These are phyloP conservation scores for Lyophyllum decastes DNA, from an alignment of 768 basidiomycete genomes.

Conservation along the genomic window DNA sequence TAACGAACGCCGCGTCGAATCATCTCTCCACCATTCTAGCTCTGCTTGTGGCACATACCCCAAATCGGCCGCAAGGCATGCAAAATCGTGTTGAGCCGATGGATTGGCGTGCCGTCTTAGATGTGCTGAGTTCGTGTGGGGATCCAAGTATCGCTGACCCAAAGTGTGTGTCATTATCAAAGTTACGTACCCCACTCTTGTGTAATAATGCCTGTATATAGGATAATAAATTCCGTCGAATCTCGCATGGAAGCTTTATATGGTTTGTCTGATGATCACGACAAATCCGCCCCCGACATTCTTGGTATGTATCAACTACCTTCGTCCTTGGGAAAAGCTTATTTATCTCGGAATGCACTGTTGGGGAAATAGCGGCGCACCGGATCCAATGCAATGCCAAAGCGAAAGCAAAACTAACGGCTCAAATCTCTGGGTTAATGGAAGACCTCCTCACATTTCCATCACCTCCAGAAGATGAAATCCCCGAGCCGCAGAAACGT, in stretches of 20 bases:
- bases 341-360: neutral
- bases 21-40: slow-evolving; percentile 55
- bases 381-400: slow-evolving; percentile 8
- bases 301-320: slow-evolving; percentile 9
- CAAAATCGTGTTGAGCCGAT: slow-evolving; percentile 66
- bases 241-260: slow-evolving; percentile 20
- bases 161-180: slow-evolving; percentile 30
- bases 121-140: slow-evolving; percentile 46
- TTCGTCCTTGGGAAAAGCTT: neutral
- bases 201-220: slow-evolving; percentile 11
- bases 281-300: neutral
- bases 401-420: slow-evolving; percentile 13
- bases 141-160: slow-evolving; percentile 33
- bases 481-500: neutral
- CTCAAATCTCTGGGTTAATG: slow-evolving; percentile 1
- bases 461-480: neutral
- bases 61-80: slow-evolving; percentile 55
- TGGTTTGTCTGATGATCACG: neutral
- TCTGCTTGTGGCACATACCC: slow-evolving; percentile 55
- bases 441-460: slow-evolving; percentile 9
- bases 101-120: slow-evolving; percentile 65
- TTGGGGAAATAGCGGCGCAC: slow-evolving; percentile 3
- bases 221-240: slow-evolving; percentile 21
- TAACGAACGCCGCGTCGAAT: slow-evolving; percentile 44
- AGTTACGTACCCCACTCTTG: neutral